Conservation (phyloP, 371 early-diverging fungal genomes). For the Dentiscutata heterogama region DNA sequence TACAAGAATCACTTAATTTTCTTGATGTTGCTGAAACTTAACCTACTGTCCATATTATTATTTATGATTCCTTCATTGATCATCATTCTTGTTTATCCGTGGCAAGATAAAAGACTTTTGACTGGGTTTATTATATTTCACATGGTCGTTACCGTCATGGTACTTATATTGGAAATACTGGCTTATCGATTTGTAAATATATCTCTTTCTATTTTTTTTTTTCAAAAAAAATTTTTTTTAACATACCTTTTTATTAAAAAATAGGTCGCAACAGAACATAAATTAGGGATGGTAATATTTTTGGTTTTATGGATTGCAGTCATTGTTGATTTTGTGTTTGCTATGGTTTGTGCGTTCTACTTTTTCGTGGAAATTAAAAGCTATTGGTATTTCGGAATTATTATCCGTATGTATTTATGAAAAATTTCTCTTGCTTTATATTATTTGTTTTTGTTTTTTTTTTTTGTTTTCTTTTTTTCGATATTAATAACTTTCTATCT, state of each 20-base stretch:
- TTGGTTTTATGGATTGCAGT: background rate
- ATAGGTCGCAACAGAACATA: background rate
- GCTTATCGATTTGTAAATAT: background rate
- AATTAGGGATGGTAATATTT: background rate
- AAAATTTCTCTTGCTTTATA: too few species aligned
- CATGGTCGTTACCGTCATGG: background rate
- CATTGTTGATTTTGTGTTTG: background rate
- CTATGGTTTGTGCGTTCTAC: too few species aligned
- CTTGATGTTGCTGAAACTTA: conserved; percentile 16
- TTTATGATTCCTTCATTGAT: conserved; percentile 9
- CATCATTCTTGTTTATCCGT: background rate
- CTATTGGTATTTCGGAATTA: too few species aligned
- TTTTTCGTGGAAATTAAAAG: too few species aligned
- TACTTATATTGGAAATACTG: background rate
- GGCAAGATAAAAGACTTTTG: too few species aligned
- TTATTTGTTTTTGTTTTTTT: too few species aligned
- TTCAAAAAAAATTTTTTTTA: background rate
- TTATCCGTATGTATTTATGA: too few species aligned
- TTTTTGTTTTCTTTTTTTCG: too few species aligned
- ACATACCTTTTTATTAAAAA: background rate
- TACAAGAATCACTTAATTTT: background rate
- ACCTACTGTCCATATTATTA: background rate
- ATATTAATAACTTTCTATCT: too few species aligned
- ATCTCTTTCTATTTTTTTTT: background rate
- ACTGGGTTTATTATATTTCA: background rate